phyloP scores from a whole-genome alignment of 2,329 filamentous ascomycete genomes.

The Botrytis tulipae region DNA sequence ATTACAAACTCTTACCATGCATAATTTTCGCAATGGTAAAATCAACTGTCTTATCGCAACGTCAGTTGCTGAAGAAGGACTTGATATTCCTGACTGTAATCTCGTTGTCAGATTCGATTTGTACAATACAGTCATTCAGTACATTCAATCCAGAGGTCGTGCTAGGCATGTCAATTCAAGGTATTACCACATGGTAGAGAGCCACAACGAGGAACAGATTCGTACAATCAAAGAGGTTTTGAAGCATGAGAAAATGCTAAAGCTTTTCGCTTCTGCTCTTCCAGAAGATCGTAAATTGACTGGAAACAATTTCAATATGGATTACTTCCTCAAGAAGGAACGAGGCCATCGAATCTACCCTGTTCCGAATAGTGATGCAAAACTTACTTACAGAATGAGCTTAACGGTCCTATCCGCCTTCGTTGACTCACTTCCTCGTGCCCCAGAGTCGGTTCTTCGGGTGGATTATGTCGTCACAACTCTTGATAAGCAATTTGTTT shows the following conservation, averaged over 20 bases:
- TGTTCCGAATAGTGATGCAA: slow-evolving; percentile 68
- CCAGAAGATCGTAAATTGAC: slow-evolving; percentile 71
- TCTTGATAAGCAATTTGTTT: slow-evolving; percentile 61
- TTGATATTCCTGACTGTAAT: slow-evolving; percentile 68
- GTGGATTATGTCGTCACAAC: slow-evolving; percentile 62
- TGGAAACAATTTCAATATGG: slow-evolving; percentile 56
- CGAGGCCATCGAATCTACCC: slow-evolving; percentile 46
- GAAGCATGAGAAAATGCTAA: slow-evolving; percentile 61
- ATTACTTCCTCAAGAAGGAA: slow-evolving; percentile 53
- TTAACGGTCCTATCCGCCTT: slow-evolving; percentile 72
- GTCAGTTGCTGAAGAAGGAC: slow-evolving; percentile 65
- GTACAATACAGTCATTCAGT: slow-evolving; percentile 87
- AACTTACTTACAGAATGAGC: slow-evolving; percentile 73
- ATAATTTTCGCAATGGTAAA: slow-evolving; percentile 58
- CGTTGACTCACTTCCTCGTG: slow-evolving; percentile 62
- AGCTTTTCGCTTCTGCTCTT: slow-evolving; percentile 71
- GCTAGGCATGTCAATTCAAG: slow-evolving; percentile 75
- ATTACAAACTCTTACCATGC: slow-evolving; percentile 71
- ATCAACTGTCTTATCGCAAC: slow-evolving; percentile 66
- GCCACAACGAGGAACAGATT: slow-evolving; percentile 60
- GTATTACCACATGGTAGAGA: slow-evolving; percentile 82
- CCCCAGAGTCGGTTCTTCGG: slow-evolving; percentile 38
- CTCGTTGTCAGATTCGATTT: slow-evolving; percentile 76
- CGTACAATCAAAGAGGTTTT: slow-evolving; percentile 58
- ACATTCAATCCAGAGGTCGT: slow-evolving; percentile 87